Evolutionary conservation across 1,139 yeast genomes (phyloP).

Genomic region (Candida buenavistaensis): DNA sequence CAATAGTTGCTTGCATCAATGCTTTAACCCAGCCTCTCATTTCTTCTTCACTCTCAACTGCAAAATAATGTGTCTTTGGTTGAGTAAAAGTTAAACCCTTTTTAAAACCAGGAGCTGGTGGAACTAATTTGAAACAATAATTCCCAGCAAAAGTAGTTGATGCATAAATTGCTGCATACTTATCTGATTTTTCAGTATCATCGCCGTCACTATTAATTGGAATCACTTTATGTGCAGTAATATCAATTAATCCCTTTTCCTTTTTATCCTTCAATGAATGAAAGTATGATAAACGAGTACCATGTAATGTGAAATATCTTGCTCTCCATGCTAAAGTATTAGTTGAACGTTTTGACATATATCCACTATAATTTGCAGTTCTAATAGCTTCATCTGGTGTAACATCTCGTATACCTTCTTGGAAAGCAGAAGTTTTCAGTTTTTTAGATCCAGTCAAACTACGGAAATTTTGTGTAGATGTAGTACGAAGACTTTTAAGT

Average conservation of each 20-base stretch:
- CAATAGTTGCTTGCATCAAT: conserved; percentile 92
- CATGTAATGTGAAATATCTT: conserved; percentile 86
- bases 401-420: conserved; percentile 81
- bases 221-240: conserved; percentile 89
- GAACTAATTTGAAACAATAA: conserved; percentile 86
- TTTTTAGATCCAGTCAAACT: conserved; percentile 45
- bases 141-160: conserved; percentile 93
- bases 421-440: conserved; percentile 86
- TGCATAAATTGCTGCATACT: conserved; percentile 81
- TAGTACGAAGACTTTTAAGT: conserved; percentile 42
- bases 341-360: conserved; percentile 91
- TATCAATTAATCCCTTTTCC: conserved; percentile 92
- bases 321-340: conserved; percentile 90
- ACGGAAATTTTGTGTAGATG: conserved; percentile 46
- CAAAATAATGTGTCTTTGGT: conserved; percentile 93
- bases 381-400: conserved; percentile 79
- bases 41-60: conserved; percentile 87
- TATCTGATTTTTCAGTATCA: conserved; percentile 65
- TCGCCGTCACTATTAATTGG: conserved; percentile 56
- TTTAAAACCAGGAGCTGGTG: conserved; percentile 97
- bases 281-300: conserved; percentile 89
- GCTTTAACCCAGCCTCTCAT: conserved; percentile 97
- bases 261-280: conserved; percentile 74
- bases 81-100: conserved; percentile 96
- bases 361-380: conserved; percentile 79